Conservation (phyloP, 306 rosid species). For the Cyclanthera cordifolia region DNA sequence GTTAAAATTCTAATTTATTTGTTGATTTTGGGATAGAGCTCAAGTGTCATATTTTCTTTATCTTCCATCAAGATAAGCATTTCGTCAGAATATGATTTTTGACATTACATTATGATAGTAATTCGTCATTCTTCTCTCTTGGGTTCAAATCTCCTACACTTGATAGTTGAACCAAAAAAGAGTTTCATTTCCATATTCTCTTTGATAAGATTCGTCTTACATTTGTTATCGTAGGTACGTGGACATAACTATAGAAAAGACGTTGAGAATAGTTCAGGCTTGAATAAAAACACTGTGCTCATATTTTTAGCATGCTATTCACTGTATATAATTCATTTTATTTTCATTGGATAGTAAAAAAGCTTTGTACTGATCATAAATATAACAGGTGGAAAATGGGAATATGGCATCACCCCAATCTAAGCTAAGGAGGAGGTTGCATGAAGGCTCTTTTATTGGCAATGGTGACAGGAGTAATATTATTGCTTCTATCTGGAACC, state of each 20-base stretch:
- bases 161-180: too few species aligned
- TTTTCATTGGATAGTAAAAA: not conserved
- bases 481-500: too few species aligned
- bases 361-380: not conserved
- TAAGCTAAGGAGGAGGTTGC: too few species aligned
- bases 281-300: not conserved
- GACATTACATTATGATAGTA: too few species aligned
- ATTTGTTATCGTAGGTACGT: not conserved
- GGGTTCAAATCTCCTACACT: too few species aligned
- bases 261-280: not conserved
- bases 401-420: too few species aligned
- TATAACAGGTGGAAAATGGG: not conserved
- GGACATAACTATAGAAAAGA: not conserved
- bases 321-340: not conserved
- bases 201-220: not conserved
- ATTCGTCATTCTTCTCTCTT: too few species aligned
- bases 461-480: too few species aligned
- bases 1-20: not conserved
- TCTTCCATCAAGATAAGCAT: not conserved
- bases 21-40: not conserved
- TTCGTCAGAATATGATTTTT: not conserved
- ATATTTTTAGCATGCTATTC: not conserved
- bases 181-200: not conserved
- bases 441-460: too few species aligned
- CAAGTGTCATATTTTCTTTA: not conserved